Evolutionary conservation across 2,329 filamentous ascomycete species (phyloP).

Genomic region (Exophiala lecanii-corni): DNA sequence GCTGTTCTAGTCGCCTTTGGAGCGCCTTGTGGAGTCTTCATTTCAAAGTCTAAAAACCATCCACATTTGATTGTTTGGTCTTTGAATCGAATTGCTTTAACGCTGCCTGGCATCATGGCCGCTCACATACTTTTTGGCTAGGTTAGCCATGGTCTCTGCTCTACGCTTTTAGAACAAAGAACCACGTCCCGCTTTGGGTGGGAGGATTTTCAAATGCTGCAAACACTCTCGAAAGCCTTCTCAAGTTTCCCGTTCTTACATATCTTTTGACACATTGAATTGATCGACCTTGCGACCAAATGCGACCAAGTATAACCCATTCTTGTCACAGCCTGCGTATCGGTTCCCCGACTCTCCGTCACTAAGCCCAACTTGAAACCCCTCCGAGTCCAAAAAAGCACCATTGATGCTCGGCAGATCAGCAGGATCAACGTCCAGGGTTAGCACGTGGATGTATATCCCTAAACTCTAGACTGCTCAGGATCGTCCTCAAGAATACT

Average conservation of each 20-base stretch:
- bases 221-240: no score
- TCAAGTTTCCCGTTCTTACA: no score
- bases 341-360: no score
- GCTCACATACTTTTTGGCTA: constrained; percentile 9
- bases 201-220: no score
- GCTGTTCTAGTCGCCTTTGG: not conserved
- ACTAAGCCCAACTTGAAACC: constrained; percentile 11
- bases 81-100: constrained; percentile 8
- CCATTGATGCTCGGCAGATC: constrained; percentile 14
- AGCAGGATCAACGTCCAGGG: constrained; percentile 21
- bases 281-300: no score
- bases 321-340: no score
- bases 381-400: constrained; percentile 3
- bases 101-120: constrained; percentile 19
- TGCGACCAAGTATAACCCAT: no score
- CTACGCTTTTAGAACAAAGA: constrained; percentile 1
- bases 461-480: constrained; percentile 5
- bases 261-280: no score
- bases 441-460: constrained; percentile 15
- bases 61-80: constrained; percentile 13
- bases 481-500: constrained; percentile 18
- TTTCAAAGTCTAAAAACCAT: constrained; percentile 6
- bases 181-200: not conserved
- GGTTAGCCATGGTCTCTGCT: no score
- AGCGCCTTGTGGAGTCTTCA: constrained; percentile 12